These are phyloP conservation scores for Babesia caballi DNA, from an alignment of 169 alveolate species.

Conservation along the genomic window DNA sequence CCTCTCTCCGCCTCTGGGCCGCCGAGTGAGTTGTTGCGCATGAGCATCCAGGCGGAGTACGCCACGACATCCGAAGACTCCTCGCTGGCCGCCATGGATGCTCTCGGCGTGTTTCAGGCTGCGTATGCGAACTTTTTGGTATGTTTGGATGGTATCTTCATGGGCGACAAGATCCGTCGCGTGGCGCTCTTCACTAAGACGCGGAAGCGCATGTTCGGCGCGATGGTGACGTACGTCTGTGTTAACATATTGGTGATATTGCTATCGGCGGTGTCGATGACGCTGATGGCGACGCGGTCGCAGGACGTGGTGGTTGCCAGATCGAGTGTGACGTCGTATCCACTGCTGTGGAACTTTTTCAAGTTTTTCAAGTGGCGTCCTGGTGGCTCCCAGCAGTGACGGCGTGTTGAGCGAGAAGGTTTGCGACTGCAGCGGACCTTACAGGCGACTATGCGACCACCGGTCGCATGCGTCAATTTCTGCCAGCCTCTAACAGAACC, in stretches of 20 bases:
- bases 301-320: neutral
- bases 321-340: neutral
- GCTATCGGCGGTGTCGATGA: constrained; percentile 7
- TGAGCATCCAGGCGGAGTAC: too few species aligned
- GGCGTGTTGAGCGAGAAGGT: neutral
- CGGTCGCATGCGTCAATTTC: neutral
- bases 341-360: neutral
- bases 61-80: too few species aligned
- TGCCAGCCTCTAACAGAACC: neutral
- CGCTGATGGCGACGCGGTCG: neutral
- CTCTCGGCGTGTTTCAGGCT: constrained; percentile 4
- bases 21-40: too few species aligned
- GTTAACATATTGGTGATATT: constrained; percentile 2
- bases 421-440: neutral
- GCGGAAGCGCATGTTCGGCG: neutral
- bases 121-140: constrained; percentile 5
- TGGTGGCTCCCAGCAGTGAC: neutral
- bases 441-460: neutral
- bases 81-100: too few species aligned
- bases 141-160: neutral
- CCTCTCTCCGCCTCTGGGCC: too few species aligned
- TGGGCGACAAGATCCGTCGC: neutral
- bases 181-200: neutral
- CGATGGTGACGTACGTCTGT: neutral
- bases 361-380: neutral